phyloP scores from a whole-genome alignment of 345 rosid genomes.

The Salix exigua region DNA sequence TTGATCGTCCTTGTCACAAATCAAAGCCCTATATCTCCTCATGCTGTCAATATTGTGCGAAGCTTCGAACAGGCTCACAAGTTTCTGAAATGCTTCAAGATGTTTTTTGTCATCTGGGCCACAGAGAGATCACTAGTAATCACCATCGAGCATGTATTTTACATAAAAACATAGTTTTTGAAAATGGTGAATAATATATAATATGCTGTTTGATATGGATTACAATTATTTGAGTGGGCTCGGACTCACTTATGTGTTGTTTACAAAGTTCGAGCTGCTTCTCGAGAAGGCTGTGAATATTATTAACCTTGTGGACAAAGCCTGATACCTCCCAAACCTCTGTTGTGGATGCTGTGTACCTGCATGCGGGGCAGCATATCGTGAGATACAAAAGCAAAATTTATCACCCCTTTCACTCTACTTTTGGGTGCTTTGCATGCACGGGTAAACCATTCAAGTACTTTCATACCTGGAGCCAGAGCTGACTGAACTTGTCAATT shows the following conservation, averaged over 20 bases:
- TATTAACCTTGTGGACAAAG: constrained; percentile 49
- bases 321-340: constrained; percentile 66
- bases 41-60: constrained; percentile 42
- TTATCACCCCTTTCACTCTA: not conserved
- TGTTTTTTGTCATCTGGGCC: constrained; percentile 41
- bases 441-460: not conserved
- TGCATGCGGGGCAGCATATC: constrained; percentile 3
- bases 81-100: constrained; percentile 34
- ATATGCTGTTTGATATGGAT: not conserved
- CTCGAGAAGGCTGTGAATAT: constrained; percentile 38
- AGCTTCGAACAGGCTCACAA: constrained; percentile 30
- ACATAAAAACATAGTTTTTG: not conserved
- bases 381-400: not conserved
- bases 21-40: constrained; percentile 35
- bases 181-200: not conserved
- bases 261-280: constrained; percentile 34
- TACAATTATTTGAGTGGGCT: not conserved
- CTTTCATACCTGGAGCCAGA: not conserved
- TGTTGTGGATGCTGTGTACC: constrained; percentile 39
- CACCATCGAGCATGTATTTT: not conserved
- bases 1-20: constrained; percentile 37
- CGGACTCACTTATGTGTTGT: constrained; percentile 35
- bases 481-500: not conserved
- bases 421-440: not conserved
- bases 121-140: not conserved